Conservation (phyloP, 306 rosid species). For the Vigna nakashimae region DNA sequence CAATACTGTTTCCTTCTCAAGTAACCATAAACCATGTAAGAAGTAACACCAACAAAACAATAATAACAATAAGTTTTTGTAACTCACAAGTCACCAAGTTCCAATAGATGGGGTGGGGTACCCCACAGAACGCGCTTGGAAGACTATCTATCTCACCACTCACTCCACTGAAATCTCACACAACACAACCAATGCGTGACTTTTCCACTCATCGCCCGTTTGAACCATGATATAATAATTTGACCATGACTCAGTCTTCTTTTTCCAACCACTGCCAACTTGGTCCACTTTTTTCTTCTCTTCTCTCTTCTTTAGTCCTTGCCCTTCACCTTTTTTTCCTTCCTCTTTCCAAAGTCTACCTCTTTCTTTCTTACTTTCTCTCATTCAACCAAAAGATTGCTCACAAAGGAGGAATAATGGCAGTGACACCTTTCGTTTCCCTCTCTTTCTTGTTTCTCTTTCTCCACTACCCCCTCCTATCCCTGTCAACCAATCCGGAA, state of each 20-base stretch:
- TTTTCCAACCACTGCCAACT: conserved; percentile 26
- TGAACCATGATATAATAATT: conserved; percentile 13
- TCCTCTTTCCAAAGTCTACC: neutral
- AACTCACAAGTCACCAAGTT: neutral
- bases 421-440: conserved; percentile 30
- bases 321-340: neutral
- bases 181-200: conserved; percentile 48
- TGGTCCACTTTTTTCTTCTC: conserved; percentile 35
- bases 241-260: conserved; percentile 34
- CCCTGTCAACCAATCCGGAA: conserved; percentile 54
- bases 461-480: conserved; percentile 43
- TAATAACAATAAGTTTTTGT: neutral
- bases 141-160: neutral
- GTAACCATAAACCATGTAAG: neutral
- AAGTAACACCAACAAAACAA: neutral
- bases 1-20: conserved; percentile 1
- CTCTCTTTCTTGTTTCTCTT: conserved; percentile 43
- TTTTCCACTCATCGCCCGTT: conserved; percentile 24
- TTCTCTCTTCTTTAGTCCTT: neutral
- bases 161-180: conserved; percentile 5
- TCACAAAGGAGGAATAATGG: conserved; percentile 38
- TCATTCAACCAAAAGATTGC: conserved; percentile 6
- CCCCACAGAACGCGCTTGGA: conserved; percentile 48
- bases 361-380: conserved; percentile 8
- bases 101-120: conserved; percentile 1